phyloP scores from a whole-genome alignment of 2,329 filamentous ascomycete species.

The Rhexocercosporidium sp. region DNA sequence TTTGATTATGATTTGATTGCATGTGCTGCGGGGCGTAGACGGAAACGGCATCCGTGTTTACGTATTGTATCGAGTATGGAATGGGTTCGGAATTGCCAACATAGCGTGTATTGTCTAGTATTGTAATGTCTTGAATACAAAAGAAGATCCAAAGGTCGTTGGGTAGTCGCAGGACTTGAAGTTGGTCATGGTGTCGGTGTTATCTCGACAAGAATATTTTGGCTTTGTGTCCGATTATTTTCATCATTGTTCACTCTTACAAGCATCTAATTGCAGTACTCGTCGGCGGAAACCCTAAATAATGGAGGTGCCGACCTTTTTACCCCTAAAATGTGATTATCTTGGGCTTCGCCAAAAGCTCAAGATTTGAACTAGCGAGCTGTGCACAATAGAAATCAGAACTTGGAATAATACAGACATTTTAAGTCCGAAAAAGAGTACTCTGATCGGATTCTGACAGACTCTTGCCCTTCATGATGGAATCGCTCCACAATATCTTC shows the following conservation, averaged over 20 bases:
- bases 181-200: no score
- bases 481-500: constrained; percentile 7
- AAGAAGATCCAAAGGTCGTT: not conserved
- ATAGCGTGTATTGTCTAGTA: constrained; percentile 10
- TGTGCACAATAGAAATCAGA: no score
- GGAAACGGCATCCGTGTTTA: not conserved
- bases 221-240: no score
- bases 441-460: not conserved
- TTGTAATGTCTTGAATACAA: constrained; percentile 11
- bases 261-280: no score
- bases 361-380: no score
- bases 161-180: not conserved
- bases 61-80: constrained; percentile 10
- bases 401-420: not conserved
- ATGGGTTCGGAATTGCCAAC: not conserved
- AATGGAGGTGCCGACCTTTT: no score
- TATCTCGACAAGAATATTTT: no score
- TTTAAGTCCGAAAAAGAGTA: not conserved
- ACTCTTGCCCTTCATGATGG: not conserved
- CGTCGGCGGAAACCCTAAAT: no score
- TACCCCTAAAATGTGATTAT: no score
- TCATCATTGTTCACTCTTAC: no score
- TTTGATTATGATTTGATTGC: constrained; percentile 19
- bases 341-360: no score
- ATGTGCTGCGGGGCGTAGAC: not conserved